Evolutionary conservation across 1,284 basidiomycete species (phyloP), one percentile per base, ranked within the genome.

Genomic region (Thelephora terrestris): DNA sequence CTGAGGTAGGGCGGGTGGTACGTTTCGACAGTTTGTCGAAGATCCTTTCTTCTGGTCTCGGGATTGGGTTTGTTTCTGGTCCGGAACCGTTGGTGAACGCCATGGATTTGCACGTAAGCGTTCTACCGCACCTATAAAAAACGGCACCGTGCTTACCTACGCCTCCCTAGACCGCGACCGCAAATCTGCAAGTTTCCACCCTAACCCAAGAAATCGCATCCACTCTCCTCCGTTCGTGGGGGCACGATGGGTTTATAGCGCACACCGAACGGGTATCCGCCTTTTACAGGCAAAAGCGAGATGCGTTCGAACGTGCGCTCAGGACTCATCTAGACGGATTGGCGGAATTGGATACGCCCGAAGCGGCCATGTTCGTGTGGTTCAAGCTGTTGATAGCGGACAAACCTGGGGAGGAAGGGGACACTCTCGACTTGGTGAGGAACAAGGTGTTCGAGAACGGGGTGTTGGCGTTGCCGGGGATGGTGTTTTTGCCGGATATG

Each of bases 291-390:
- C 64, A 71, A 55, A 86, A 91, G 59, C 73, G 91, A 20, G 82
- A 91, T 60, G 69, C 80, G 7, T 96, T 97, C 62, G 87, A 93
- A 61, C 63, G 65, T 1, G 81, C 85, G 29, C 84, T 93, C 64
- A 69, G 75, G 49, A 78, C 75, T 60, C 76, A 95, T 59, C 74
- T 97, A 25, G 71, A 70, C 48, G 88, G 81, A 2, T 66, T 93
- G 20, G 91, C 81, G 4, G 81, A 85, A 55, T 98, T 93, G 92
- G 77, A 71, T 37, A 72, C 75, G 1, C 94, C 94, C 0, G 83
- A 90, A 46, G 88, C 93, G 2, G 93, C 93, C 53, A 87, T 92
- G 86, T 92, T 93, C 68, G 79, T 90, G 60, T 93, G 89, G 89
- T 85, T 86, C 64, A 85, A 81, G 59, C 70, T 85, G 32, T 66